Base-by-base conservation (phyloP, 73 alveolate genomes). In the Paraurostyla sp. region DNA sequence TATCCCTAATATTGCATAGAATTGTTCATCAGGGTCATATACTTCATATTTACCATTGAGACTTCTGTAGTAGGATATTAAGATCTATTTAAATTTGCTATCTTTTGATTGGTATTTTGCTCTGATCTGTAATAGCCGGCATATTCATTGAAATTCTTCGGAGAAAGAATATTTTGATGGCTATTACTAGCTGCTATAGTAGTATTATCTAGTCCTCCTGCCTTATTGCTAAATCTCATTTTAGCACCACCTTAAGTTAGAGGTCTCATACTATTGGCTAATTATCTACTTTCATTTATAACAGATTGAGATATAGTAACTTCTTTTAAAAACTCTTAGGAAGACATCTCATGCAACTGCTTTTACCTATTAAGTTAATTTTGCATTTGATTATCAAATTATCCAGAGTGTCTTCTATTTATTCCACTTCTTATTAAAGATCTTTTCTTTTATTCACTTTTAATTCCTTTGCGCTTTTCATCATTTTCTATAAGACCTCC, bases 371-470 rank as follows among this genome's bases (percentile, higher is more conserved):
- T 48, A 3, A 2, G 23, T 25, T 25, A 46, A 73, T 23, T 43
- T 73, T 25, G 29, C 18, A 18, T 18, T 46, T 46, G 18, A 15
- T 46, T 46, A 43, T 40, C 86, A 9, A 3, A 23, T 45, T 3
- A n/a, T 3, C 42, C 36, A 38, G 82, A 38, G 13, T 65, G 35
- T 13, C 82, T 32, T 65, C 82, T 32, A 15, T 65, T 6, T 11
- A 16, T 40, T 6, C 58, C 82, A 40, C 36, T 38, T 22, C 25
- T 65, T 6, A 65, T 2, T 18, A 7, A 11, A 35, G 82, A 65
- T 65, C 82, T 65, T 58, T 65, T 65, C 46, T 65, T 65, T 65
- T 65, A 38, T 30, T 65, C 82, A 38, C 60, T 38, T 22, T 65
- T 3, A 7, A 65, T 40, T 6, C 58, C 16, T 6, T 36, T 65